Evolutionary conservation across 495 filamentous ascomycete species (phyloP), one percentile per base, ranked within the genome.

Genomic region (Barbatosphaeria neglecta): DNA sequence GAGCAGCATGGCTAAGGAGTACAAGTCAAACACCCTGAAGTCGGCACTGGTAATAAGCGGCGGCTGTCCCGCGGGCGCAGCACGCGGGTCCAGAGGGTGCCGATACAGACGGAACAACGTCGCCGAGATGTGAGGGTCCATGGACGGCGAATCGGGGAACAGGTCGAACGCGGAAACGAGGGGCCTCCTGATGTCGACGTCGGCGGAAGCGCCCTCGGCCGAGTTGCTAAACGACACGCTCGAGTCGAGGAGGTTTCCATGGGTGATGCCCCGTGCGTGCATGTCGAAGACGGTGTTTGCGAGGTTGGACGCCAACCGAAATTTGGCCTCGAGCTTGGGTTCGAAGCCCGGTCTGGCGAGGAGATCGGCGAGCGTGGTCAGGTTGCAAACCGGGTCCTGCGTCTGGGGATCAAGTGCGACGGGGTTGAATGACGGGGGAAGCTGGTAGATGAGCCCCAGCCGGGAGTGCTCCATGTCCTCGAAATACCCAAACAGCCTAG

Each of bases 111-210:
- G 53, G 68, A 70, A 60, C 56, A 66, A 53, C 72, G 69, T 48
- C 56, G 61, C 11, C 63, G 66, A 27, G 41, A 57, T 45, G 13
- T n/a, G n/a, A n/a, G n/a, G n/a, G n/a, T 55, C 62, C 17, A 61
- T 58, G 22, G 61, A 60, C 18, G 78, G 66, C 28, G 77, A 74
- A 52, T 86, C 83, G 24, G 84, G 81, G 56, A 89, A 93, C 18
- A 90, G 70, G 45, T 90, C 86, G 45, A 87, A 89, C 2, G 87
- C 84, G 13, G 84, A 82, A 37, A 94, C 60, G 46, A 86, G 83
- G 9, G 89, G 87, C 27, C 81, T 76, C 20, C 84, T 73, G 43
- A 95, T 73, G 51, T 86, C 79, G 9, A 77, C 72, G 48, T 75
- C 70, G 37, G 66, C 67, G 16, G n/a, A n/a, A n/a, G 67, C 61